These are phyloP conservation scores for Talaromyces sp. DNA, from an alignment of 2,329 filamentous ascomycete species.

Conservation along the genomic window DNA sequence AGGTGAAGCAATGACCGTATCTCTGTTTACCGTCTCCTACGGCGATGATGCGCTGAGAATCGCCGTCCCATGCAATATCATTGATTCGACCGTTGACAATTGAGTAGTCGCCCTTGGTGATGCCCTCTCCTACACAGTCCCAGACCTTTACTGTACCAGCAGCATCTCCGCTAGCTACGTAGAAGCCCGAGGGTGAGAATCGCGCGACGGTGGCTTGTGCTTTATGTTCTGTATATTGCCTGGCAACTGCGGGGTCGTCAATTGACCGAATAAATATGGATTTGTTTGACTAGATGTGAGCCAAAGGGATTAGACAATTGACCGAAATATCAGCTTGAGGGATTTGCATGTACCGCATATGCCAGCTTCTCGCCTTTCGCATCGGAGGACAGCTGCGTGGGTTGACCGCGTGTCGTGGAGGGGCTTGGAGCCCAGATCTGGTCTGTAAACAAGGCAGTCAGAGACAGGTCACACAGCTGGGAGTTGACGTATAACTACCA, in stretches of 20 bases:
- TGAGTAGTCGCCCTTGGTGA: conserved; percentile 87
- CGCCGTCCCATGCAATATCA: conserved; percentile 95
- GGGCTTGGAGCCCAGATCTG: conserved; percentile 81
- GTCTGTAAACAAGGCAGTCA: conserved; percentile 38
- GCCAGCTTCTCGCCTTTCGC: conserved; percentile 85
- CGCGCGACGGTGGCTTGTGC: conserved; percentile 84
- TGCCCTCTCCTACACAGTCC: conserved; percentile 80
- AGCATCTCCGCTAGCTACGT: conserved; percentile 85
- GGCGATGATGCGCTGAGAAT: conserved; percentile 92
- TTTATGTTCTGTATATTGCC: conserved; percentile 90
- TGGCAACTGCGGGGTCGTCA: conserved; percentile 76
- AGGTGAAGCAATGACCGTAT: conserved; percentile 89
- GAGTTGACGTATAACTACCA: conserved; percentile 26
- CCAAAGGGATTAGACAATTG: conserved; percentile 8
- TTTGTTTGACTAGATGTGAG: conserved; percentile 68
- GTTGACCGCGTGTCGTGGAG: conserved; percentile 74
- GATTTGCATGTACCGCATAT: conserved; percentile 65
- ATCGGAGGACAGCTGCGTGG: conserved; percentile 83
- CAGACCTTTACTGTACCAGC: conserved; percentile 83
- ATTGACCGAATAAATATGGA: conserved; percentile 94
- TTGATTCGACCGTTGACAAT: conserved; percentile 95
- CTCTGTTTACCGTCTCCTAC: conserved; percentile 92
- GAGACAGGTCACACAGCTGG: neutral
- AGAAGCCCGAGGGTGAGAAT: conserved; percentile 91
- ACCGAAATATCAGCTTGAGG: neutral